Base-by-base conservation (phyloP, 78 protist genomes). In the Tieghemostelium lacteum region DNA sequence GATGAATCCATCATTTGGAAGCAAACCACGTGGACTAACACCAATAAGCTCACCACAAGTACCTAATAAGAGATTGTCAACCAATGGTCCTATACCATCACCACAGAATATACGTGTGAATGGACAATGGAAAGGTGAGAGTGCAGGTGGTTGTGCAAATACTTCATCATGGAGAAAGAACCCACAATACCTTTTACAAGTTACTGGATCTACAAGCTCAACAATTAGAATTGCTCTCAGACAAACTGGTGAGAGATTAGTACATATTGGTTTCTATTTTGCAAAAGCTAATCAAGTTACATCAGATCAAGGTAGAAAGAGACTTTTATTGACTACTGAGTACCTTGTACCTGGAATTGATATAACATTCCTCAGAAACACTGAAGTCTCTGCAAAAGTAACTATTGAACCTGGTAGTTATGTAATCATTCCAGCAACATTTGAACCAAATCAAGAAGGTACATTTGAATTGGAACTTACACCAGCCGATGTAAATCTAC, bases 81-180 rank as follows among this genome's bases (percentile, higher is more conserved):
- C 54, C 36, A 50, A 22, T 20, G 50, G 67, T 28, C 20, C 29
- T 33, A 14, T 36, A 52, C 88, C 88, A 50, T 28, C 55, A n/a
- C 63, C 34, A 17, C 26, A 69, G 37, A 20, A 60, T 26, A 66
- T 71, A 12, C 55, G 60, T 31, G 52, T 75, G 5, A 20, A 24
- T 54, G 87, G 93, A 22, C 60, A 70, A 16, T 88, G 93, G 93
- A 33, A 61, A 1, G 77, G 86, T 7, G 55, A 31, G 33, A 75
- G 40, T 24, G 93, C 93, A 31, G 93, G 93, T 54, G 93, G 93
- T 12, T 88, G 93, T 37, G 93, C 88, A 0, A 88, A 88, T 37
- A 24, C 40, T 31, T 36, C 55, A 29, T 24, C 62, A 26, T 88
- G 86, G 88, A 28, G 87, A 19, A 45, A 88, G 60, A 88, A 88